These are phyloP conservation scores for Darksidea phi DNA, from an alignment of 495 filamentous ascomycete species.

Conservation along the genomic window DNA sequence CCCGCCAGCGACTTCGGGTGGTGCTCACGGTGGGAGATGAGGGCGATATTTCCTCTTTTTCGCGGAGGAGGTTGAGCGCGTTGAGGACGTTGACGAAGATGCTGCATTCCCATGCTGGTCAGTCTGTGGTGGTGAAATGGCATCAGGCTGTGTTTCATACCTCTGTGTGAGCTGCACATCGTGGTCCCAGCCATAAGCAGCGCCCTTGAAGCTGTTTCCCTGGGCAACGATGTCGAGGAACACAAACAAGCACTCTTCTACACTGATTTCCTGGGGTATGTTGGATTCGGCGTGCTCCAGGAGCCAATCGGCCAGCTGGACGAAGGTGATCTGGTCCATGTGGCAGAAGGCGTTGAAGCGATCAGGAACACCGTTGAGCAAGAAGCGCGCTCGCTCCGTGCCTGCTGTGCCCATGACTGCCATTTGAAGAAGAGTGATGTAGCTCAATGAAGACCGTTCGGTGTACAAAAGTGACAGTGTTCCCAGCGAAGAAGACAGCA, in stretches of 20 bases:
- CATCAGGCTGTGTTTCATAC: slow-evolving; percentile 2
- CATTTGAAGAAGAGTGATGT: slow-evolving; percentile 4
- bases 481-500: neutral
- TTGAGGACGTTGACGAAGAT: slow-evolving; percentile 33
- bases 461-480: neutral
- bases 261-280: slow-evolving; percentile 12
- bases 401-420: slow-evolving; percentile 11
- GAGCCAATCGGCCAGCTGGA: slow-evolving; percentile 33
- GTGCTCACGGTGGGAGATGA: slow-evolving; percentile 24
- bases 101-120: slow-evolving; percentile 12
- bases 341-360: slow-evolving; percentile 34
- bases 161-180: slow-evolving; percentile 27
- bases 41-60: slow-evolving; percentile 25
- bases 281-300: slow-evolving; percentile 19
- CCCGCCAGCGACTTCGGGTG: slow-evolving; percentile 27
- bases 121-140: neutral
- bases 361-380: slow-evolving; percentile 32
- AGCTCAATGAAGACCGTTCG: neutral
- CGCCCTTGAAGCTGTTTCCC: slow-evolving; percentile 27
- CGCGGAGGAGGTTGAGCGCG: slow-evolving; percentile 21
- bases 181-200: slow-evolving; percentile 27
- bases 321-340: slow-evolving; percentile 35
- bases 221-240: slow-evolving; percentile 35
- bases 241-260: slow-evolving; percentile 33
- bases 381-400: slow-evolving; percentile 9